Base-by-base conservation (phyloP, 1,284 basidiomycete genomes). In the Pseudozyma tsukubaensis region DNA sequence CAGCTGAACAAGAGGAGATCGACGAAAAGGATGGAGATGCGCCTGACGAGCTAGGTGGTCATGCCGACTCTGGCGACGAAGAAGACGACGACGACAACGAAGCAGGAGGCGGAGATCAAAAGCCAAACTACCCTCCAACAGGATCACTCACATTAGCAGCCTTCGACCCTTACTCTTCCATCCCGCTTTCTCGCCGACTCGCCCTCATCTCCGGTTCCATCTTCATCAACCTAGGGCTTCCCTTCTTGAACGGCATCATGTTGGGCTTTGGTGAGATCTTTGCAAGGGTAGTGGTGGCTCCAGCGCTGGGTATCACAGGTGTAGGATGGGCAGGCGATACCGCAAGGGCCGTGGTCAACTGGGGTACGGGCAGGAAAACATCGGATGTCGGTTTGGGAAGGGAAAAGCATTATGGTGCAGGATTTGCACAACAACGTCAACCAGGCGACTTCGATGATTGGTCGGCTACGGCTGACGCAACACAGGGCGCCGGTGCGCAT, bases 211-310 rank as follows among this genome's bases (percentile, higher is more conserved):
- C 92, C 45, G 92, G 94, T 4, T 91, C 92, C 9, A 84, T 98
- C 62, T 92, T 92, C 40, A 94, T 98, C 86, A 98, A 99, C 85
- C 86, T 99, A 64, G 86, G 94, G 2, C 87, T 98, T 44, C 96
- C 96, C 0, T 99, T 99, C 84, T 89, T 98, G 50, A 98, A 98
- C 82, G 96, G 96, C 32, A 92, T 98, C 78, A 97, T 98, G 94
- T 90, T 98, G 50, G 96, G 96, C 11, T 95, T 98, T 82, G 96
- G 96, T 24, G 96, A 99, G 86, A 94, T 99, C 62, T 95, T 97
- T 81, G 96, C 95, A 18, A 91, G 94, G 84, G 91, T 94, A 68
- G 88, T 94, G 14, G 86, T 97, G 18, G 88, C 82, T n/a, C 83
- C 83, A 5, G 72, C 71, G 24, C 57, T 83, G 8, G 81, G 81